Base-by-base conservation (phyloP, 371 early-diverging fungal species). In the Syncephalis fuscata region DNA sequence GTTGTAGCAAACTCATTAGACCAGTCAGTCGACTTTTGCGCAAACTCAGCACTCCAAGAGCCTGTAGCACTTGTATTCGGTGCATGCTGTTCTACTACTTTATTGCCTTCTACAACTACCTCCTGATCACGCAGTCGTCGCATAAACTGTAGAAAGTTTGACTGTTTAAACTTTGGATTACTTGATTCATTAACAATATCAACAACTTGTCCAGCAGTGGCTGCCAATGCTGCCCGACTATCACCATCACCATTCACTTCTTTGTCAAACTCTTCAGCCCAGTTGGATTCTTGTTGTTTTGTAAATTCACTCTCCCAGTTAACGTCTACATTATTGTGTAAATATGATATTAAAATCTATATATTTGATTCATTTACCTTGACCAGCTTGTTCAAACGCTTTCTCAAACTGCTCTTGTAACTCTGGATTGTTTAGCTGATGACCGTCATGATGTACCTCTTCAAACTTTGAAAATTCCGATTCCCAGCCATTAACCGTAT, bases 111-210 rank as follows among this genome's bases (percentile, higher is more conserved):
- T 45, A 93, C 81, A 2, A 73, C 71, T 0, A 87, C 72, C 60
- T 92, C 79, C 23, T 80, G 74, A 59, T 96, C 88, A n/a, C 88
- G 74, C 42, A 96, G 62, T 48, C 85, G 72, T 39, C 85, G 71
- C 90, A 96, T 92, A 56, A 95, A 71, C 17, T 71, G 70, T 70
- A 94, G 62, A 54, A 96, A 96, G 40, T 83, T 77, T 3, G 91
- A 92, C 44, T 82, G 70, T 55, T 83, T 82, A 56, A 96, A 88
- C 59, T 94, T 93, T 17, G 92, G 89, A 44, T 91, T 91, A 45
- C 68, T 60, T 3, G 82, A 68, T 11, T 59, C 62, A 43, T 77
- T 71, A 4, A 93, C 82, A 5, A 83, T 72, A 41, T 85, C 80
- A 9, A 93, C 55, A 11, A 92, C 66, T 57, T 80, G 66, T 10